Evolutionary conservation across 306 rosid genomes (phyloP), one percentile per base, ranked within the genome.

Genomic region (Macrotyloma uniflorum): DNA sequence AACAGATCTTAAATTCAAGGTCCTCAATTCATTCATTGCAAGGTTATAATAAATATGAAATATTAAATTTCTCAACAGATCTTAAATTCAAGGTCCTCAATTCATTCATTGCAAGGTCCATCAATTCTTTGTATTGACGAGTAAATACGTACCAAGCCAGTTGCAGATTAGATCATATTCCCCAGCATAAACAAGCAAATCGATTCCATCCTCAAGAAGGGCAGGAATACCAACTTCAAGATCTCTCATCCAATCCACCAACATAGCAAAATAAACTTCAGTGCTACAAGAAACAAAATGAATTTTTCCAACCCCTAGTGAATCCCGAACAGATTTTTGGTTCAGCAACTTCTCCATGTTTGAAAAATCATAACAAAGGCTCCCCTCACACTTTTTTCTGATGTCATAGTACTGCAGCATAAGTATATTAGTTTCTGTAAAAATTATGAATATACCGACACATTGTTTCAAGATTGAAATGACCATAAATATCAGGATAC

Each of bases 111-210:
- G 3, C 43, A 9, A 38, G 8, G 43, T 38, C 43, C 43, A 38
- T 38, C 43, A 9, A 2, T 38, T 9, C 43, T 38, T 38, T 3
- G 12, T 2, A 12, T 8, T 8, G 43, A 8, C 12, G 50, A 51
- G 36, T 36, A 63, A 36, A 76, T 70, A 36, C 82, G 59, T 78
- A 91, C 98, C 98, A 78, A 94, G 98, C 98, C 98, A 94, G 80
- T 94, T 94, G 94, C 97, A 94, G 85, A 94, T 94, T 36, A 94
- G 87, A 89, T 91, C 98, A 83, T 87, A 93, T 83, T 93, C 98
- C 79, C 98, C 98, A 1, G 98, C 98, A 82, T 90, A 93, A 67
- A 91, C 71, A 81, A 93, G 98, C 84, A 93, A 28, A 73, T 83
- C 79, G 79, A 94, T 75, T 78, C 97, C 98, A 50, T 94, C 98